Evolutionary conservation across 805 yeast genomes (phyloP).

Genomic region (Ogataea sp.): DNA sequence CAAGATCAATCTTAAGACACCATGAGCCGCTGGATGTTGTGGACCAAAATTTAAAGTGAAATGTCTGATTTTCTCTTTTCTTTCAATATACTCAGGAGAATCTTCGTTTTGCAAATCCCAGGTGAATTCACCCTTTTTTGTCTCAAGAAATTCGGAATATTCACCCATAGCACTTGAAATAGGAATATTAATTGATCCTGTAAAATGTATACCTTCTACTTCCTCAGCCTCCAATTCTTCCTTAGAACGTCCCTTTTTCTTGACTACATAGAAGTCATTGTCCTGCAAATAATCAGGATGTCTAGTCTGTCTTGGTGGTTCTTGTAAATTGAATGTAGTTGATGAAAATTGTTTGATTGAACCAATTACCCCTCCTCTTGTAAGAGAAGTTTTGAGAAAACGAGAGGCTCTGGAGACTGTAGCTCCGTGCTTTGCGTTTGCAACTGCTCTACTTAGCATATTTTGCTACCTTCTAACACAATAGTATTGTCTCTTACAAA

Average conservation of each 20-base stretch:
- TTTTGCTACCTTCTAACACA: no score
- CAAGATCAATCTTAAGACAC: constrained; percentile 77
- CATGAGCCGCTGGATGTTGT: constrained; percentile 94
- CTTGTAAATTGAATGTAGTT: neutral
- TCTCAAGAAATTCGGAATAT: constrained; percentile 25
- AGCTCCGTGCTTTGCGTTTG: neutral
- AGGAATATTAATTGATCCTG: neutral
- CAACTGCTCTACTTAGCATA: neutral
- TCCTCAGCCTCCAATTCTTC: no score
- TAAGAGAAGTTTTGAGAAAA: neutral
- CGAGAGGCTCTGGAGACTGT: neutral
- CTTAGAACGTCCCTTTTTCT: constrained; percentile 16
- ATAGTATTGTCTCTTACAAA: no score
- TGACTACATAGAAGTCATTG: constrained; percentile 23
- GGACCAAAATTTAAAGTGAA: constrained; percentile 90
- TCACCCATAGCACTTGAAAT: constrained; percentile 28
- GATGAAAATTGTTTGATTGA: no score
- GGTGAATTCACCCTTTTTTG: constrained; percentile 25
- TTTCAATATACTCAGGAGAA: constrained; percentile 26
- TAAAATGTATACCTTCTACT: neutral
- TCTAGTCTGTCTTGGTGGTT: neutral
- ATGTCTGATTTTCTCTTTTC: constrained; percentile 59
- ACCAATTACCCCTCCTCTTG: no score
- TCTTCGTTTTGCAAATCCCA: constrained; percentile 28
- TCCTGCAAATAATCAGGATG: constrained; percentile 1